These are phyloP conservation scores for Monilinia fructicola DNA, from an alignment of 2,329 filamentous ascomycete species.

Conservation along the genomic window DNA sequence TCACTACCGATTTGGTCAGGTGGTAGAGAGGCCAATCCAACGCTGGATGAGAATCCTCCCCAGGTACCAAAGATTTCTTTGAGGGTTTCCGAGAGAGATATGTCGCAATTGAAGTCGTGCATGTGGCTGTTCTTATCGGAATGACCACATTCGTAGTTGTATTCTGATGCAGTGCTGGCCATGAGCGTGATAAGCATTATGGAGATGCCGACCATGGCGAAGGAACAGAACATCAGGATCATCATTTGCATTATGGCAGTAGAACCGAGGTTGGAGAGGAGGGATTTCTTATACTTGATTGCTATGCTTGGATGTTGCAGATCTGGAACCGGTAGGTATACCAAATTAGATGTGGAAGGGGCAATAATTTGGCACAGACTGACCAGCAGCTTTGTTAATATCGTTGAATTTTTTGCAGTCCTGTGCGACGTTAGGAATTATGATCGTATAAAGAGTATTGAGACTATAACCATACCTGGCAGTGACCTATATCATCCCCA, in stretches of 20 bases:
- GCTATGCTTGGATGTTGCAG: slow-evolving; percentile 33
- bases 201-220: slow-evolving; percentile 26
- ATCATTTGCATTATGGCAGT: slow-evolving; percentile 32
- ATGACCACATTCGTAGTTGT: neutral
- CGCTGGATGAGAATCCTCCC: slow-evolving; percentile 30
- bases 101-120: neutral
- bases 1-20: slow-evolving; percentile 27
- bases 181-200: slow-evolving; percentile 26
- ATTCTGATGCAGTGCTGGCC: neutral
- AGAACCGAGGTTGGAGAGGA: slow-evolving; percentile 30
- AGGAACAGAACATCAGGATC: slow-evolving; percentile 28
- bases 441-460: too few species aligned
- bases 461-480: slow-evolving; percentile 21
- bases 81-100: slow-evolving; percentile 5
- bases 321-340: neutral
- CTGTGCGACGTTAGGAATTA: neutral
- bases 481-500: slow-evolving; percentile 31
- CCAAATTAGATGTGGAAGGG: neutral
- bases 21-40: slow-evolving; percentile 24
- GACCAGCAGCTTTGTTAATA: slow-evolving; percentile 29
- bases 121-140: rapidly evolving
- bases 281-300: slow-evolving; percentile 33
- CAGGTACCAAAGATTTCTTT: slow-evolving; percentile 26
- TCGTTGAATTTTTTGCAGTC: slow-evolving; percentile 34
- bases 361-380: neutral